A percentile compares a stretch with the other conserved stretches of the same genome.
phyloP scores from a whole-genome alignment of 192 early-diverging fungal genomes.

The Entomortierella chlamydospora region DNA sequence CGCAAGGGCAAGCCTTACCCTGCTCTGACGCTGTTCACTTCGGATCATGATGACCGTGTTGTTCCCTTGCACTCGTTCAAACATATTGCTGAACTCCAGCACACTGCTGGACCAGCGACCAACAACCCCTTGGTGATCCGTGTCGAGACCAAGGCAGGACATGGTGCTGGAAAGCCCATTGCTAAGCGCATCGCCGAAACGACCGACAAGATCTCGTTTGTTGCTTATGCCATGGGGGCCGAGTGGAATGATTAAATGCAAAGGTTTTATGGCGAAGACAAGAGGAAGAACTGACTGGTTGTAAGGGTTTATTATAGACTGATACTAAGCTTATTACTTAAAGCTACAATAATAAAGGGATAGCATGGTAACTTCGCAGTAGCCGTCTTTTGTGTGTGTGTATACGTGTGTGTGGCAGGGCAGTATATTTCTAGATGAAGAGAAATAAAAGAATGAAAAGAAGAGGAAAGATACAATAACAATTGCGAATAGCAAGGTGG shows the following conservation, averaged over 20 bases:
- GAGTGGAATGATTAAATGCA: conserved; percentile 59
- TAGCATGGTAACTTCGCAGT: no score
- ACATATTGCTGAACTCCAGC: conserved; percentile 70
- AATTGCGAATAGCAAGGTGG: no score
- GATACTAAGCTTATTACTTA: no score
- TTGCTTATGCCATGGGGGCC: conserved; percentile 60
- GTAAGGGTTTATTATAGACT: no score
- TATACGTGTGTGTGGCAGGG: no score
- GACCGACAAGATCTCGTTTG: conserved; percentile 72
- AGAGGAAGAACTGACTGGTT: no score
- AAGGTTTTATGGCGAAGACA: no score
- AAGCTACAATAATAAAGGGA: no score
- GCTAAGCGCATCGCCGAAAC: conserved; percentile 73
- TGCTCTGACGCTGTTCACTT: conserved; percentile 68
- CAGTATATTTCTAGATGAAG: no score
- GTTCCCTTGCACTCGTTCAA: conserved; percentile 75
- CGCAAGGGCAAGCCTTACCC: conserved; percentile 62
- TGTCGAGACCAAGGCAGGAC: conserved; percentile 76
- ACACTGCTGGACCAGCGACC: conserved; percentile 60
- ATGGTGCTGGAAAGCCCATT: conserved; percentile 76
- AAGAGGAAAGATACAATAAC: no score
- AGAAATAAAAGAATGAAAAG: no score
- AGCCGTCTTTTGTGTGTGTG: no score
- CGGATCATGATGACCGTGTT: conserved; percentile 78
- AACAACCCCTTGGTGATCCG: conserved; percentile 68